Conservation (phyloP, 306 rosid genomes). For the Glycine latifolia region DNA sequence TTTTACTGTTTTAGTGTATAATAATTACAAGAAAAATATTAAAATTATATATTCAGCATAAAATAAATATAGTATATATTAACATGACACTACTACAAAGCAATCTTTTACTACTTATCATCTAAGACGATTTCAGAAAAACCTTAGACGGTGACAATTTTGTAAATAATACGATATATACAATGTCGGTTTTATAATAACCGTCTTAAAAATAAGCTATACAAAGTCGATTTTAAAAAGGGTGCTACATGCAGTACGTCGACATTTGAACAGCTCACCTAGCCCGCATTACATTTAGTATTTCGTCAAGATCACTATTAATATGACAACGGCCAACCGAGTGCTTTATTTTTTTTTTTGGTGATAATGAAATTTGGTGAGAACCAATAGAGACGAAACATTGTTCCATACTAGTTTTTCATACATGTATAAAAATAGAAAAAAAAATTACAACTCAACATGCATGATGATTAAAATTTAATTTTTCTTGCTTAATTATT, state of each 20-base stretch:
- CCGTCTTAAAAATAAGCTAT: too few relatives aligned
- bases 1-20: background rate
- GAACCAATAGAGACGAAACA: background rate
- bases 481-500: too few relatives aligned
- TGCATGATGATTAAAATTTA: background rate
- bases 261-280: conserved; percentile 6
- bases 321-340: conserved; percentile 8
- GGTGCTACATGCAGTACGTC: background rate
- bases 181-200: too few relatives aligned
- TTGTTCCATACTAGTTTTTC: background rate
- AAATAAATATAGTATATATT: background rate
- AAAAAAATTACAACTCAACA: background rate
- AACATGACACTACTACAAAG: too few relatives aligned
- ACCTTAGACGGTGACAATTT: too few relatives aligned
- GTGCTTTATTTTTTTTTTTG: background rate
- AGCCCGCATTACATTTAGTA: background rate
- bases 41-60: background rate
- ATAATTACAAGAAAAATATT: background rate
- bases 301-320: background rate
- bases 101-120: too few relatives aligned
- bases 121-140: too few relatives aligned
- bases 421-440: background rate
- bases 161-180: too few relatives aligned
- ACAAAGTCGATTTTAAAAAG: too few relatives aligned
- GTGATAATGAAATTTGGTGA: conserved; percentile 7